A percentile compares a stretch with the other conserved stretches of the same genome.
Conservation (phyloP, 1,284 basidiomycete species). For the Malassezia yamatoensis region DNA sequence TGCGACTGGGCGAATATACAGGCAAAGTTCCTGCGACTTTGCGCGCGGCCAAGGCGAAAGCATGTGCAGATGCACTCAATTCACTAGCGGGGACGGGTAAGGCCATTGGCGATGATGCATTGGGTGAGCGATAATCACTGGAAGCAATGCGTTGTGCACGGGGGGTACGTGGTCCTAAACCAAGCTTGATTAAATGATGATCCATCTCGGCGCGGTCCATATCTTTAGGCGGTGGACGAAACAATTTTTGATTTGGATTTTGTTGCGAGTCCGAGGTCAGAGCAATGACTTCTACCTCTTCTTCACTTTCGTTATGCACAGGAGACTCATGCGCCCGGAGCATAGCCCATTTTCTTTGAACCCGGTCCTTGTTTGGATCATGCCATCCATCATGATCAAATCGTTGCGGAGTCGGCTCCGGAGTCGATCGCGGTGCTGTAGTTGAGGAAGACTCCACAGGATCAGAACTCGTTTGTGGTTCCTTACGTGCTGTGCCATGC, state of each 20-base stretch:
- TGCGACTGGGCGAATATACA: conserved; percentile 4
- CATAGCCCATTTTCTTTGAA: conserved; percentile 12
- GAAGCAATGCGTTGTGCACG: conserved; percentile 6
- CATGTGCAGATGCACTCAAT: conserved; percentile 21
- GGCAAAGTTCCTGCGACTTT: conserved; percentile 21
- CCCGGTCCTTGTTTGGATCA: background rate
- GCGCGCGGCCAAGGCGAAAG: conserved; percentile 25
- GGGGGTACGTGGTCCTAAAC: conserved; percentile 9
- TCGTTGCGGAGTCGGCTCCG: background rate
- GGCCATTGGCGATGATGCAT: background rate
- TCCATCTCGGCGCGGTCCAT: conserved; percentile 1
- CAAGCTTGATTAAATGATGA: background rate
- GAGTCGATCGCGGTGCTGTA: background rate
- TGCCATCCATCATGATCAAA: background rate
- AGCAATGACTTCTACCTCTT: conserved; percentile 11
- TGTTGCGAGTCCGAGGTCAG: background rate
- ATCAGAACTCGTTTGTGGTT: conserved; percentile 7
- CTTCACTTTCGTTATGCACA: background rate
- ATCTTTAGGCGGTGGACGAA: conserved; percentile 5
- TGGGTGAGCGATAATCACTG: conserved; percentile 15
- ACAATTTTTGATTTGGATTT: background rate
- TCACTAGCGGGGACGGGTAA: conserved; percentile 20
- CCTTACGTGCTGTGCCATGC: background rate
- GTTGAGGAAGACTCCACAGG: conserved; percentile 16
- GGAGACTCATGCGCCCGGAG: conserved; percentile 5